Evolutionary conservation across 73 alveolate species (phyloP).

Genomic region (Paramecium tetraurelia): DNA sequence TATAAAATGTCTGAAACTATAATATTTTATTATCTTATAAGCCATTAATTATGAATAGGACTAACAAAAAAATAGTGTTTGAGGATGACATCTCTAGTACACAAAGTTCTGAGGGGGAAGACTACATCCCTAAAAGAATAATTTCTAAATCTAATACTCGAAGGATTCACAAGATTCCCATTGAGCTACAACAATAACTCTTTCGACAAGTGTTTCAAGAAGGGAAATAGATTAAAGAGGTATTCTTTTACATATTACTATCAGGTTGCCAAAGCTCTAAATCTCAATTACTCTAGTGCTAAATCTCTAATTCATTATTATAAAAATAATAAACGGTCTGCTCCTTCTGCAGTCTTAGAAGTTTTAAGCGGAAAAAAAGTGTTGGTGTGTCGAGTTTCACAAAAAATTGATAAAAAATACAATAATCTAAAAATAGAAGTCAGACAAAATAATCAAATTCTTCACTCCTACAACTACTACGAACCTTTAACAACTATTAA

Average conservation of each 20-base stretch:
- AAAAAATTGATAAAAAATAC: not conserved
- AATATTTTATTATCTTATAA: not conserved
- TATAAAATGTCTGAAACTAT: not conserved
- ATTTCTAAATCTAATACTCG: not conserved
- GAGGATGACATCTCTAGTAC: not conserved
- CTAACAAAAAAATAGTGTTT: not conserved
- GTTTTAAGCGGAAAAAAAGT: not conserved
- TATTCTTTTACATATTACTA: not conserved
- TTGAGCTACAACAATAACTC: not conserved
- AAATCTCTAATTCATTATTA: conserved; percentile 42
- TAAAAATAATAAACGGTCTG: conserved; percentile 9
- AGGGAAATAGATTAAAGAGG: conserved; percentile 24
- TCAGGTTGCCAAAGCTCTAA: conserved; percentile 29
- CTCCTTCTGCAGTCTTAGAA: not conserved
- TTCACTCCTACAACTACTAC: not conserved
- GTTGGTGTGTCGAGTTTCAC: not conserved
- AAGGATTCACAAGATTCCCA: conserved; percentile 1
- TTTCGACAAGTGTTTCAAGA: not conserved
- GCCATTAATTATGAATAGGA: not conserved
- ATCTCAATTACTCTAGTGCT: conserved; percentile 38
- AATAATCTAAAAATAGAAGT: conserved; percentile 22
- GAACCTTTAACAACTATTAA: not conserved
- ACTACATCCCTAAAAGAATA: not conserved
- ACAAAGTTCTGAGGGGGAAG: not conserved
- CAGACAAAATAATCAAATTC: not conserved